Evolutionary conservation across 2,329 filamentous ascomycete species (phyloP).

Genomic region (Falciphora oryzae): DNA sequence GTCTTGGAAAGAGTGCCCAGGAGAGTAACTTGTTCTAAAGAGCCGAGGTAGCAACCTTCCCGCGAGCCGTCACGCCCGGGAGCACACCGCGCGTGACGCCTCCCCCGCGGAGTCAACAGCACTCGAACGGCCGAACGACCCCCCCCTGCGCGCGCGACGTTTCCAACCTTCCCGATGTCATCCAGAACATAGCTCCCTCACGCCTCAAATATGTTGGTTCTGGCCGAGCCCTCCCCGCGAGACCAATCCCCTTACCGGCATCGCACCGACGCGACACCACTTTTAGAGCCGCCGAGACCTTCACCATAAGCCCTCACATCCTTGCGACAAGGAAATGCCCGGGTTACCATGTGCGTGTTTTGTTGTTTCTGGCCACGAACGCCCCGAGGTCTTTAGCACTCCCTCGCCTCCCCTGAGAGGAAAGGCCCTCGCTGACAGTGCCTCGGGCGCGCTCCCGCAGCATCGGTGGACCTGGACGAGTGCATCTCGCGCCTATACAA

Average conservation of each 20-base stretch:
- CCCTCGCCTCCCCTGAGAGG: background rate
- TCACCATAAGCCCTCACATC: background rate
- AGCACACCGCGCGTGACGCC: no score
- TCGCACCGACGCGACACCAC: slow-evolving; percentile 3
- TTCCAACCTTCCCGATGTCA: background rate
- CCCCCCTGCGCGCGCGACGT: background rate
- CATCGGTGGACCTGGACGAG: slow-evolving; percentile 96
- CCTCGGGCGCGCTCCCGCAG: slow-evolving; percentile 35
- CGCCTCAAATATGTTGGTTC: slow-evolving; percentile 12
- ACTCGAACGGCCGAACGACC: no score
- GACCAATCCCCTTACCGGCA: slow-evolving; percentile 8
- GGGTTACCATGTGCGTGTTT: slow-evolving; percentile 49
- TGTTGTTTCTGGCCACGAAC: slow-evolving; percentile 56
- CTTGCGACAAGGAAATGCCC: slow-evolving; percentile 6
- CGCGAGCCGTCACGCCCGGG: no score
- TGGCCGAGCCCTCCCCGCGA: slow-evolving; percentile 3
- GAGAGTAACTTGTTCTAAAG: no score
- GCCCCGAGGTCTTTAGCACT: no score
- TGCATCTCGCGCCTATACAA: slow-evolving; percentile 96
- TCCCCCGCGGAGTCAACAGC: no score
- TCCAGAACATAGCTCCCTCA: background rate
- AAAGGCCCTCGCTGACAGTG: slow-evolving; percentile 13
- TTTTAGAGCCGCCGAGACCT: slow-evolving; percentile 1
- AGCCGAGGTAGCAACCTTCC: no score
- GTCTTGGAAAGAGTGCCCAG: no score